Evolutionary conservation across 768 basidiomycete species (phyloP).

Genomic region (Boletus insuetus): DNA sequence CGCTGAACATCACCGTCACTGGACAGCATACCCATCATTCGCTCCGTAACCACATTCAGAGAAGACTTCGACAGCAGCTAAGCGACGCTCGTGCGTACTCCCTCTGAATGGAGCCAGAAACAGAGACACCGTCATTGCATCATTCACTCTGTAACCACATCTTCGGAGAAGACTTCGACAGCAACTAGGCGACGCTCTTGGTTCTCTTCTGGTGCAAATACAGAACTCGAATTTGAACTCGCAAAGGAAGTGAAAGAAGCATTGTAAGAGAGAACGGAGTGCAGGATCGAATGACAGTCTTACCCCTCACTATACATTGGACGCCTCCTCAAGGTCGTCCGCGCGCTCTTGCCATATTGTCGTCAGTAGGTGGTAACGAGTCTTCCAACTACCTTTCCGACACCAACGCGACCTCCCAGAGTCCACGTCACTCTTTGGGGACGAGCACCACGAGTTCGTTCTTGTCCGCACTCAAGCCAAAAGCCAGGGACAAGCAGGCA

Average conservation of each 20-base stretch:
- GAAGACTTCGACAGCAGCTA: constrained; percentile 27
- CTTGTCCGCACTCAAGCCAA: constrained; percentile 75
- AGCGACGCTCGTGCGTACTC: constrained; percentile 38
- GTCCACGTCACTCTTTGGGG: constrained; percentile 43
- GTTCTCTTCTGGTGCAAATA: constrained; percentile 49
- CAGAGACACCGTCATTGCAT: constrained; percentile 23
- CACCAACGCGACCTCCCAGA: constrained; percentile 26
- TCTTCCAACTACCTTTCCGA: constrained; percentile 29
- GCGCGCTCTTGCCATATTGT: constrained; percentile 37
- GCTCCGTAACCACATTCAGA: constrained; percentile 25
- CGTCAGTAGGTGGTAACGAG: constrained; percentile 28
- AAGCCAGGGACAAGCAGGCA: constrained; percentile 79
- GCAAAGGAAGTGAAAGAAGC: constrained; percentile 26
- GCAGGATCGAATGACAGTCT: constrained; percentile 38
- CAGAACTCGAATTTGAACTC: constrained; percentile 29
- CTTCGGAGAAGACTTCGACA: constrained; percentile 24
- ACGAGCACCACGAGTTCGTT: constrained; percentile 48
- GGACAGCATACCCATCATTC: constrained; percentile 21
- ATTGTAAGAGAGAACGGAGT: constrained; percentile 25
- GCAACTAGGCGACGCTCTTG: constrained; percentile 48
- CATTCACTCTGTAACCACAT: constrained; percentile 11
- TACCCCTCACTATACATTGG: neutral
- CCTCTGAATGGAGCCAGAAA: neutral
- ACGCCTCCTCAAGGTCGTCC: constrained; percentile 29
- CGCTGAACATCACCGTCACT: constrained; percentile 50